Conservation (phyloP, 2,329 filamentous ascomycete genomes). For the Trichoderma semiorbis region DNA sequence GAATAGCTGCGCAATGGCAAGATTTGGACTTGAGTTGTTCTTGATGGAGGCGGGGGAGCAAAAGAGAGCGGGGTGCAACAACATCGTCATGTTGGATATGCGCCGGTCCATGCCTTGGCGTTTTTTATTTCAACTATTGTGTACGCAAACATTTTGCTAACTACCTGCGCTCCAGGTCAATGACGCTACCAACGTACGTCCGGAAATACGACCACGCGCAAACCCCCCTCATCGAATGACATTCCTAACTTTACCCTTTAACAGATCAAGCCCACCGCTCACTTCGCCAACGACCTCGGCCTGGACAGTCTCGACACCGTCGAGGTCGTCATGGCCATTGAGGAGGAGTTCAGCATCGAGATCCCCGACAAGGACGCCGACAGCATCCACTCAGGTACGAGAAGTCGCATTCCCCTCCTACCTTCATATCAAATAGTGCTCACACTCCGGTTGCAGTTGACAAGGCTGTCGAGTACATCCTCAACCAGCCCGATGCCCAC, state of each 20-base stretch:
- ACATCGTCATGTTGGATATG: background rate
- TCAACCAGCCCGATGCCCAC: conserved; percentile 87
- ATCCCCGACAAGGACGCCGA: conserved; percentile 98
- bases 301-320: conserved; percentile 97
- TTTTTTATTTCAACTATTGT: background rate
- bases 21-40: background rate
- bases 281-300: conserved; percentile 97
- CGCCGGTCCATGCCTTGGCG: background rate
- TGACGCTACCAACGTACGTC: conserved; percentile 59
- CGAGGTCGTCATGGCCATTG: conserved; percentile 99
- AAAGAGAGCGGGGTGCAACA: conserved; percentile 1
- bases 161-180: conserved; percentile 54
- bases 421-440: background rate
- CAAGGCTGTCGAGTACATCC: conserved; percentile 92
- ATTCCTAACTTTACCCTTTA: conserved; percentile 9
- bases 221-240: conserved; percentile 7
- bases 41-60: background rate
- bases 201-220: background rate
- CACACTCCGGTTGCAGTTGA: conserved; percentile 58
- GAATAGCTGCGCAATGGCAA: background rate
- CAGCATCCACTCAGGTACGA: conserved; percentile 86
- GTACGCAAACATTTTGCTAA: conserved; percentile 24
- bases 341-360: conserved; percentile 91
- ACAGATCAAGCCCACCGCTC: conserved; percentile 76
- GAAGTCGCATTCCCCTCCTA: no score